Conservation (phyloP, 257 asterid genomes). For the Ilex aquifolium region DNA sequence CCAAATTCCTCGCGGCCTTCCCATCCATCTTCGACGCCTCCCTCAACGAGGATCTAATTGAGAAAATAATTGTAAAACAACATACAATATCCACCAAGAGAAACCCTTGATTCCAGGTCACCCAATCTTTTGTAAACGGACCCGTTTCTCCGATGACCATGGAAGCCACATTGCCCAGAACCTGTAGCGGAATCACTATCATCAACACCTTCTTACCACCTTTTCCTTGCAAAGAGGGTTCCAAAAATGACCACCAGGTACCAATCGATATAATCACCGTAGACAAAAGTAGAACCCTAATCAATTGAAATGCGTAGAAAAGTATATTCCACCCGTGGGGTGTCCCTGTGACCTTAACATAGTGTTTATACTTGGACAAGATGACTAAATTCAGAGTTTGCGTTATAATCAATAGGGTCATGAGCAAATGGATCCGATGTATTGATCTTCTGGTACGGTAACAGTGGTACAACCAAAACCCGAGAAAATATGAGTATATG, state of each 20-base stretch:
- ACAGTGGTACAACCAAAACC: slow-evolving; percentile 53
- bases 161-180: slow-evolving; percentile 83
- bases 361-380: slow-evolving; percentile 96
- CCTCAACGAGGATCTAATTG: slow-evolving; percentile 77
- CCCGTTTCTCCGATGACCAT: slow-evolving; percentile 95
- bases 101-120: slow-evolving; percentile 89
- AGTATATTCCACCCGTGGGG: slow-evolving; percentile 98
- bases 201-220: slow-evolving; percentile 92
- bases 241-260: slow-evolving; percentile 90
- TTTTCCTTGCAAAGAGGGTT: slow-evolving; percentile 82
- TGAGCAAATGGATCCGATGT: slow-evolving; percentile 79
- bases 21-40: slow-evolving; percentile 97
- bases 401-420: slow-evolving; percentile 70
- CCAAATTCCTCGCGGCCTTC: slow-evolving; percentile 93
- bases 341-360: slow-evolving; percentile 88
- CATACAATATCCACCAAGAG: slow-evolving; percentile 87
- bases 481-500: slow-evolving; percentile 54
- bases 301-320: slow-evolving; percentile 88
- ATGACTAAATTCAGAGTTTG: slow-evolving; percentile 78
- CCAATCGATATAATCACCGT: slow-evolving; percentile 84
- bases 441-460: slow-evolving; percentile 51
- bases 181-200: slow-evolving; percentile 95
- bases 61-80: slow-evolving; percentile 87
- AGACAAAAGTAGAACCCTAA: slow-evolving; percentile 76
- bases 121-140: slow-evolving; percentile 92